These are phyloP conservation scores for Ceratocystis colombiana DNA, from an alignment of 2,329 filamentous ascomycete species.

Conservation along the genomic window DNA sequence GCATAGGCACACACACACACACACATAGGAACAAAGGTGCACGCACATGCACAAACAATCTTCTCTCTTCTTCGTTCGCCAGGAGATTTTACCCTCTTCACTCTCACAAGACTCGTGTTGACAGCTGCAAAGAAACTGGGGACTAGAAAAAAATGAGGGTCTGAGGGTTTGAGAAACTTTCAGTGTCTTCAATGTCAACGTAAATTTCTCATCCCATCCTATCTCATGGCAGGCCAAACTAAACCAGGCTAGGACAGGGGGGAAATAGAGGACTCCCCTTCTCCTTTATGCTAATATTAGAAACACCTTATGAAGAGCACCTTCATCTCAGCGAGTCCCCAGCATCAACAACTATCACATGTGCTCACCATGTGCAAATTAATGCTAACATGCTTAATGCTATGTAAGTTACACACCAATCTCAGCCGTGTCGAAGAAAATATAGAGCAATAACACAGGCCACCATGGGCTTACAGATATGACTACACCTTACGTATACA, in stretches of 20 bases:
- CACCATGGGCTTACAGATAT: too few species aligned
- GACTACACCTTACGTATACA: too few species aligned
- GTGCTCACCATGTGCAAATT: too few species aligned
- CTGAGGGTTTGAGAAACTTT: not conserved
- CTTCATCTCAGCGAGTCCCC: too few species aligned
- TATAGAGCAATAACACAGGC: too few species aligned
- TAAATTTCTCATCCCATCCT: conserved; percentile 6
- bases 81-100: not conserved
- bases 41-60: not conserved
- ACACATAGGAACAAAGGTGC: not conserved
- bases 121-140: too few species aligned
- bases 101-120: not conserved
- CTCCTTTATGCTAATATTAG: conserved; percentile 2
- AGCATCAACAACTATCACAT: too few species aligned
- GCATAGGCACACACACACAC: not conserved
- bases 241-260: not conserved
- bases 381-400: too few species aligned
- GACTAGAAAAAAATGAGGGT: not conserved
- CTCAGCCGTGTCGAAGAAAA: too few species aligned
- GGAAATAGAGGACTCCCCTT: not conserved
- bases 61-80: not conserved
- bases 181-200: not conserved
- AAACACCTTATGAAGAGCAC: not conserved
- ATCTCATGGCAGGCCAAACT: not conserved
- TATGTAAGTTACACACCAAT: too few species aligned